Base-by-base conservation (phyloP, 2,329 filamentous ascomycete genomes). In the Botryotinia globosa region DNA sequence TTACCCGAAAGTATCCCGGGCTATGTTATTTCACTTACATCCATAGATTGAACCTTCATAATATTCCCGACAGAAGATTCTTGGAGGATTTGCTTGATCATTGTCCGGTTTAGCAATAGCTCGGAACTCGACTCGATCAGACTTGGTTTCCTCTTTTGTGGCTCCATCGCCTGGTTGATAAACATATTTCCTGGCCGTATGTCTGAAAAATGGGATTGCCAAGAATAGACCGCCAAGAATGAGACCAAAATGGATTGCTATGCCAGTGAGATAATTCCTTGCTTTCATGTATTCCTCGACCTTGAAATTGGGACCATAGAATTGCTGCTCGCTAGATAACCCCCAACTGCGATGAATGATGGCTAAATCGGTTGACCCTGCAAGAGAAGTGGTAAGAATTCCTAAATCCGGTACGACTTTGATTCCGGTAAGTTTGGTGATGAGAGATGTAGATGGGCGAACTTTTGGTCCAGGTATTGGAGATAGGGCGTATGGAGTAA, bases 291-390 rank as follows among this genome's bases (percentile, higher is more conserved):
- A 88, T 81, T 91, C 87, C 51, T 77, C 79, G 80, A 87, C 90
- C 1, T 83, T 84, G 79, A 91, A 92, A 44, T 87, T 87, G n/a
- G 86, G 84, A 0, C 90, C 90, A 76, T 91, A 91, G 58, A 83
- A 83, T 71, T 87, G 80, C 32, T 82, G 81, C 1, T 76, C 48
- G 83, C 84, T 44, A 79, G 83, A 80, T 1, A 92, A 81, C 25
- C 90, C 90, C 90, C 90, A 92, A 14, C 87, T 87, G 61, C 90
- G 85, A 74, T 90, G 85, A 9, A 91, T 86, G 29, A 88, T 82
- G 22, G 87, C 83, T 7, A 82, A 80, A 76, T 92, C 88, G 1
- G 86, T 85, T 16, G 80, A 78, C 10, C 79, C 84, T 34, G 85
- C 83, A 1, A 88, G 58, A 18, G 85, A 89, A 0, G 86, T 87